phyloP scores from a whole-genome alignment of 2,329 filamentous ascomycete species.

The Colletotrichum incanum region DNA sequence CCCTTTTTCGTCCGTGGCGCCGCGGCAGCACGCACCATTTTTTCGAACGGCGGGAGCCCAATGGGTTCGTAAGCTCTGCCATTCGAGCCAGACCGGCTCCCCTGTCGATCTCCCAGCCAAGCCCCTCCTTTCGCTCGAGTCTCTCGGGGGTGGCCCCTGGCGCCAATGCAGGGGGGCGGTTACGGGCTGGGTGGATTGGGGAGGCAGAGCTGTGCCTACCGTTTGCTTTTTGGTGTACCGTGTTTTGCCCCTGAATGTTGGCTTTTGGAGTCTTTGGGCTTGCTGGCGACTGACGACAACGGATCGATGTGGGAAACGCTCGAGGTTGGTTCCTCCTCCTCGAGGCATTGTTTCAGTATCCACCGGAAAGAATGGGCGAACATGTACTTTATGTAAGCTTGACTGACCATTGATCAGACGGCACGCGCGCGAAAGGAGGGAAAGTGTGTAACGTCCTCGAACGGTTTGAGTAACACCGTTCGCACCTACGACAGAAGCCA shows the following conservation, averaged over 20 bases:
- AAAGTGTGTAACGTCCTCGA: neutral
- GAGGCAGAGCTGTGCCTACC: slow-evolving; percentile 15
- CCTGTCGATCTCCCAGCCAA: slow-evolving; percentile 18
- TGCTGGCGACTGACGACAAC: slow-evolving; percentile 5
- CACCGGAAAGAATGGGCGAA: slow-evolving; percentile 37
- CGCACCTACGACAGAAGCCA: neutral
- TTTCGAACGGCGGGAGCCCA: slow-evolving; percentile 27
- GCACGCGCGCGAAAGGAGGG: neutral
- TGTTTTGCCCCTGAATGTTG: slow-evolving; percentile 4
- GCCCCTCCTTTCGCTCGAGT: slow-evolving; percentile 7
- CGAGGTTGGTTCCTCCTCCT: slow-evolving; percentile 1
- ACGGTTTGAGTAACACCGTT: neutral
- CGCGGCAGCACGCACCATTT: neutral
- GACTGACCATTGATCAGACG: neutral
- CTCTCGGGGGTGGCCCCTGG: slow-evolving; percentile 22
- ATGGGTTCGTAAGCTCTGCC: slow-evolving; percentile 7
- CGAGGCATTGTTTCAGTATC: slow-evolving; percentile 28
- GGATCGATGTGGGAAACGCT: neutral
- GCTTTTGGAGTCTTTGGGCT: neutral
- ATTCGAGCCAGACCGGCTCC: slow-evolving; percentile 9
- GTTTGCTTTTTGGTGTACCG: neutral
- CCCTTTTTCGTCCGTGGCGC: slow-evolving; percentile 20
- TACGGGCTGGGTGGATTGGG: neutral
- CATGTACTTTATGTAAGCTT: slow-evolving; percentile 7
- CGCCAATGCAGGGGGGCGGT: slow-evolving; percentile 32